Percentiles rank a stretch among this genome's conserved stretches.
These are phyloP conservation scores for Candida germanica DNA, from an alignment of 805 yeast species.

Conservation along the genomic window DNA sequence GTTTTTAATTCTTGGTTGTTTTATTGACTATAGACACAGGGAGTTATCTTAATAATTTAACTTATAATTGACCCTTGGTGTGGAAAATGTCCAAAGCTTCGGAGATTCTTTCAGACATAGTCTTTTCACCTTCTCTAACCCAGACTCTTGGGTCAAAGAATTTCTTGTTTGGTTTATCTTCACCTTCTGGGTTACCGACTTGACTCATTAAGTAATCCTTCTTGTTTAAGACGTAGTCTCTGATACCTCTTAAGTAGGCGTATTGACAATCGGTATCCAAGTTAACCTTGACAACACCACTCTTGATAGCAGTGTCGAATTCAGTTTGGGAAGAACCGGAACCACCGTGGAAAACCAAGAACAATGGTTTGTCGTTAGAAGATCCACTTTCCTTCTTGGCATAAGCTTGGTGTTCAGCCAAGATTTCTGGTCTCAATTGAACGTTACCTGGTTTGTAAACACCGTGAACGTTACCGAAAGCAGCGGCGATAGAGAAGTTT, in stretches of 20 bases:
- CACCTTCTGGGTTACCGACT: conserved; percentile 99
- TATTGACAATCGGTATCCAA: conserved; percentile 98
- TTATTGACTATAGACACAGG: too few relatives aligned
- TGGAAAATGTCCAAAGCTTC: conserved; percentile 86
- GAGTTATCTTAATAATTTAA: conserved; percentile 1
- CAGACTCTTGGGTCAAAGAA: conserved; percentile 99
- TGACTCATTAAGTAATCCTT: conserved; percentile 86
- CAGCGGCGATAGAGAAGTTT: conserved; percentile 99
- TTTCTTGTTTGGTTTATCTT: conserved; percentile 99
- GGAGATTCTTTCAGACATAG: conserved; percentile 83
- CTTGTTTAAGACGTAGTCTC: conserved; percentile 94
- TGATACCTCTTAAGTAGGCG: conserved; percentile 95
- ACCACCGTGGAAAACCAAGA: conserved; percentile 99
- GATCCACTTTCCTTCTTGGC: conserved; percentile 67
- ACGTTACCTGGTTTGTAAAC: conserved; percentile 99
- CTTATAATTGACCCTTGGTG: conserved; percentile 55
- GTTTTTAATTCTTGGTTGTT: too few relatives aligned
- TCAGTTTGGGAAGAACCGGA: conserved; percentile 94
- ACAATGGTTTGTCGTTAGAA: conserved; percentile 66
- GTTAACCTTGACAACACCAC: conserved; percentile 98
- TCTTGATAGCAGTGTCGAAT: conserved; percentile 83
- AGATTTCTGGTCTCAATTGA: conserved; percentile 83
- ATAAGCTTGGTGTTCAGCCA: conserved; percentile 93
- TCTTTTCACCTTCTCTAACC: conserved; percentile 99
- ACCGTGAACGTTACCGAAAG: conserved; percentile 99